Evolutionary conservation across 2,329 filamentous ascomycete species (phyloP), one percentile per base, ranked within the genome.

Genomic region (Juglanconis juglandina): DNA sequence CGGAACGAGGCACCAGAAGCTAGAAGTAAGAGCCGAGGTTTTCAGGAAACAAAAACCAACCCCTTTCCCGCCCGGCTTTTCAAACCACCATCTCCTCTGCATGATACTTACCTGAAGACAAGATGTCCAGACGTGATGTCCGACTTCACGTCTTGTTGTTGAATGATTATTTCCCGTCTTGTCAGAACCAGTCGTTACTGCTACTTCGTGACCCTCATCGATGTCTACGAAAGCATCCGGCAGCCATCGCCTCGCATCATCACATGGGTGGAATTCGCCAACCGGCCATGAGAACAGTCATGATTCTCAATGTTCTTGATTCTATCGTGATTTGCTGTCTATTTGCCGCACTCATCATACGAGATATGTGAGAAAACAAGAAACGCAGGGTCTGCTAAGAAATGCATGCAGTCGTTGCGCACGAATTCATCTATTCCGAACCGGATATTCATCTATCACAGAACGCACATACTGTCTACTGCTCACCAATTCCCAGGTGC

Each of bases 401-500:
- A 42, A 42, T 42, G 39, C 39, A 11, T 13, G 4, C 39, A 13
- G 11, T 14, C 39, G 4, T 2, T 42, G 5, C 39, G 39, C 6
- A 9, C 39, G n/a, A 14, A 14, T 5, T 11, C 33, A 44, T 42
- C 34, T 52, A 56, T 17, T 30, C 51, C 34, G 24, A 34, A 58
- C 39, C 41, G 35, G 24, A 24, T 24, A 24, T 54, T 48, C 44
- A 33, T n/a, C 30, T 10, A 32, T 30, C 53, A 48, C 33, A 53
- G 14, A 37, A 37, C 3, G 11, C n/a, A 33, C 8, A 54, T n/a
- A 44, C 14, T 33, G 11, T 17, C 33, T 62, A 63, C 2, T 58
- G 59, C 70, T 81, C 73, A 49, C 82, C 82, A 66, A 86, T 79
- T 60, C 83, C 83, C 53, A 87, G 79, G 73, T 84, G 79, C 68